Conservation (phyloP, 495 filamentous ascomycete genomes). For the Bombardia bombarda region DNA sequence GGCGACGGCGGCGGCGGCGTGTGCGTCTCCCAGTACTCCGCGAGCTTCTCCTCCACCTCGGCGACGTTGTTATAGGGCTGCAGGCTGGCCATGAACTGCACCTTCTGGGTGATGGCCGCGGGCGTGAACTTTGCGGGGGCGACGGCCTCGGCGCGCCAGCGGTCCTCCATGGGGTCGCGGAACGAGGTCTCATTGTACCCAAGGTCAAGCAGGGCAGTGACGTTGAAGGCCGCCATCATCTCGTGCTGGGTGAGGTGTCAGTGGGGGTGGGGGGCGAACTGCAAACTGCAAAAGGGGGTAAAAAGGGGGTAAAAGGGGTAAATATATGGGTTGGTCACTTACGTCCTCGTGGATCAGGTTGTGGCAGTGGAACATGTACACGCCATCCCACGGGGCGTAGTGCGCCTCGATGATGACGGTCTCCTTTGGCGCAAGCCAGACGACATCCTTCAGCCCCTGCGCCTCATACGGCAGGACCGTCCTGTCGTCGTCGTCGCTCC, state of each 20-base stretch:
- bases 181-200: constrained; percentile 41
- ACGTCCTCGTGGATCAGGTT: constrained; percentile 51
- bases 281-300: neutral
- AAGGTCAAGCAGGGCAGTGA: constrained; percentile 36
- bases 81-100: constrained; percentile 21
- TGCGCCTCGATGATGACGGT: constrained; percentile 40
- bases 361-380: constrained; percentile 53
- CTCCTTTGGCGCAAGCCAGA: constrained; percentile 40
- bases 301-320: too few species aligned
- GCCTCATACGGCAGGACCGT: constrained; percentile 40
- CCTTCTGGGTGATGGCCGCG: constrained; percentile 17
- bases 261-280: too few species aligned
- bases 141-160: constrained; percentile 21
- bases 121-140: constrained; percentile 16
- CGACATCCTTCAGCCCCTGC: constrained; percentile 44
- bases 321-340: too few species aligned
- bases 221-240: constrained; percentile 56
- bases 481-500: constrained; percentile 23
- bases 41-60: constrained; percentile 13
- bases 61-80: constrained; percentile 23
- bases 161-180: constrained; percentile 23
- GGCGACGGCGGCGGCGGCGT: too few species aligned
- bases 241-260: constrained; percentile 27
- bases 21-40: constrained; percentile 18
- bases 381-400: constrained; percentile 45